A percentile compares a stretch with the other conserved stretches of the same genome.
These are phyloP conservation scores for Aspergillus phoenicis DNA, from an alignment of 2,329 filamentous ascomycete genomes.

Conservation along the genomic window DNA sequence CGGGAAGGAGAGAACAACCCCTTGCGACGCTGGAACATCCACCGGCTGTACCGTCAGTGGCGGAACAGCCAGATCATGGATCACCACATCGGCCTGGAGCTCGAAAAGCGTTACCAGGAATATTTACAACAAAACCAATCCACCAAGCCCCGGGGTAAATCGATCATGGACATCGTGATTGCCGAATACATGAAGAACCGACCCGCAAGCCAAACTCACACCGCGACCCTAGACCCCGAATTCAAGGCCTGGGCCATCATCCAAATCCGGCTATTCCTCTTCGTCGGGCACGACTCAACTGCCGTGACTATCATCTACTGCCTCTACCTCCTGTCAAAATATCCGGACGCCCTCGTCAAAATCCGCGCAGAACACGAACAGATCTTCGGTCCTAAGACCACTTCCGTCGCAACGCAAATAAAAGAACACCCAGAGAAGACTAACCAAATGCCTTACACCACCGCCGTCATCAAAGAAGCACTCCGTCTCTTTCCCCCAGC, in stretches of 20 bases:
- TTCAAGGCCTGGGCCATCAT: conserved; percentile 10
- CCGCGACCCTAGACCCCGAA: background rate
- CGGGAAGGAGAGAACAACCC: background rate
- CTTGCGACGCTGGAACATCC: background rate
- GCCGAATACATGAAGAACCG: conserved; percentile 2
- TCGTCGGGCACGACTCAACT: conserved; percentile 15
- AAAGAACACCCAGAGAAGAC: conserved; percentile 25
- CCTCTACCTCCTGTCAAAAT: conserved; percentile 2
- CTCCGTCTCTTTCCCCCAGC: conserved; percentile 56
- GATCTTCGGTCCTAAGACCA: background rate
- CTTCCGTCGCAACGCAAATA: background rate
- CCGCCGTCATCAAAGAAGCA: conserved; percentile 59
- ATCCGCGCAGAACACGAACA: conserved; percentile 11
- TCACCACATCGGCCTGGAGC: conserved; percentile 9
- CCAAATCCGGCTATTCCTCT: conserved; percentile 13
- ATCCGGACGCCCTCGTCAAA: background rate
- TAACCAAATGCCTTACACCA: conserved; percentile 56
- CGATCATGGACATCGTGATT: conserved; percentile 9
- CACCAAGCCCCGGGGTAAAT: background rate
- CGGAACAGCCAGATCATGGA: conserved; percentile 7
- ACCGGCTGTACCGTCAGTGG: conserved; percentile 8
- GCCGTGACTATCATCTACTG: conserved; percentile 11
- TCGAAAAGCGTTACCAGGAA: conserved; percentile 9
- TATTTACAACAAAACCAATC: background rate
- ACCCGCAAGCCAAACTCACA: background rate